Evolutionary conservation across 352 stramenopile species (phyloP).

Genomic region (Saprolegnia diclina): DNA sequence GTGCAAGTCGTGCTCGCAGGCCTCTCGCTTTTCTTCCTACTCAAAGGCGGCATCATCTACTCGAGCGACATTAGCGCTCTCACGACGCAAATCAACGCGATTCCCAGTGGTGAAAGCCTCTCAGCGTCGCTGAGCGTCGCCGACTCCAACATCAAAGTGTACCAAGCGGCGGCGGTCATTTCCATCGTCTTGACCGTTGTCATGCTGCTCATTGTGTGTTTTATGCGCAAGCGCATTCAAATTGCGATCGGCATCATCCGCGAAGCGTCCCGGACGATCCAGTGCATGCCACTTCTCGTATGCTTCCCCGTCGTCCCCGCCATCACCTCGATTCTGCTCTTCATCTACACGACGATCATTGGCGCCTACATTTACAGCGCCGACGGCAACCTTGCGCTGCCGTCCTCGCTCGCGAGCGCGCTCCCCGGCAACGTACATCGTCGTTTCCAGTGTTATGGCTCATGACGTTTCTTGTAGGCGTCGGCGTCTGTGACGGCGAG

Average conservation of each 20-base stretch:
- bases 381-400: constrained; percentile 8
- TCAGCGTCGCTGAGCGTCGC: constrained; percentile 25
- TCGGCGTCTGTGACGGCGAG: constrained; percentile 25
- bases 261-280: constrained; percentile 59
- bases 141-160: constrained; percentile 51
- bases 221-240: constrained; percentile 78
- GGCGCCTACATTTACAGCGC: constrained; percentile 69
- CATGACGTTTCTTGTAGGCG: constrained; percentile 32
- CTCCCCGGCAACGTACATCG: constrained; percentile 5
- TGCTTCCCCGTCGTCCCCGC: constrained; percentile 67
- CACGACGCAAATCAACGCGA: constrained; percentile 19
- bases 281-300: constrained; percentile 52
- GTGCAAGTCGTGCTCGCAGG: constrained; percentile 60
- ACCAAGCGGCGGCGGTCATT: constrained; percentile 57
- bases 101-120: constrained; percentile 5
- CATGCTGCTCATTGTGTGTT: constrained; percentile 71
- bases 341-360: constrained; percentile 56
- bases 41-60: constrained; percentile 67
- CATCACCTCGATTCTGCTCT: constrained; percentile 50
- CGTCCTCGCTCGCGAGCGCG: neutral
- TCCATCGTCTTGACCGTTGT: constrained; percentile 50
- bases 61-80: constrained; percentile 39
- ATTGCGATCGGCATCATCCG: constrained; percentile 72
- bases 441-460: constrained; percentile 19
- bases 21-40: constrained; percentile 66